Base-by-base conservation (phyloP, 2,329 filamentous ascomycete genomes). In the Aspergillus novoparasiticus region DNA sequence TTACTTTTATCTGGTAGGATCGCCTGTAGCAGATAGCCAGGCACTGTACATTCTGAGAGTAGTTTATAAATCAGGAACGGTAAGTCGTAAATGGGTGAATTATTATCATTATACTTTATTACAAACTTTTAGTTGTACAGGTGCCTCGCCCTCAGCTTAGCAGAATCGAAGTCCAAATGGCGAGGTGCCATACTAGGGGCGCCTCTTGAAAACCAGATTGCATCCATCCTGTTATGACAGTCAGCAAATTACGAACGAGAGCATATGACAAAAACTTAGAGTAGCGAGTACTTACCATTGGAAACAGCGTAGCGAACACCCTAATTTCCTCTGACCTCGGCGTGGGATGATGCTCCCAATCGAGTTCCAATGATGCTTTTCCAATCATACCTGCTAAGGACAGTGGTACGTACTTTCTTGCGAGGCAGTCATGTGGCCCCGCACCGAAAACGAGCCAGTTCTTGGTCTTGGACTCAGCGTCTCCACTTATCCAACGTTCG, bases 381-480 rank as follows among this genome's bases (percentile, higher is more conserved):
- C 83, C 83, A 71, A 85, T 83, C 81, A 85, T 84, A 2, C 72
- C 79, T 0, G 82, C 80, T 81, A 86, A 81, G 0, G 80, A 78
- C 0, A 86, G 74, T 12, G 81, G 83, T 16, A 85, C 83, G 63
- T 85, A 86, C 58, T 74, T 77, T 54, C 78, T 73, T 0, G 83
- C 83, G 1, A 85, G 74, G 62, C 83, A 85, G 28, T 84, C 81
- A 64, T 86, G 84, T 0, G 83, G 68, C 0, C 84, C 84, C 0
- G 82, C 76, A 1, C 84, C 84, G 66, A 86, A 86, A 0, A 86
- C 83, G 1, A 86, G 75, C 82, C 83, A 86, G 58, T 85, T 85
- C 68, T 82, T 84, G 0, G 78, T 83, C 70, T 85, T 81, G 10
- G 76, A 73, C 65, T 81, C 81, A 2, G 84, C 83, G 59, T 85